A percentile compares a stretch with the other conserved stretches of the same genome.
Conservation (phyloP, 225 moss, liverwort and hornwort species). For the Anthoceros angustus region DNA sequence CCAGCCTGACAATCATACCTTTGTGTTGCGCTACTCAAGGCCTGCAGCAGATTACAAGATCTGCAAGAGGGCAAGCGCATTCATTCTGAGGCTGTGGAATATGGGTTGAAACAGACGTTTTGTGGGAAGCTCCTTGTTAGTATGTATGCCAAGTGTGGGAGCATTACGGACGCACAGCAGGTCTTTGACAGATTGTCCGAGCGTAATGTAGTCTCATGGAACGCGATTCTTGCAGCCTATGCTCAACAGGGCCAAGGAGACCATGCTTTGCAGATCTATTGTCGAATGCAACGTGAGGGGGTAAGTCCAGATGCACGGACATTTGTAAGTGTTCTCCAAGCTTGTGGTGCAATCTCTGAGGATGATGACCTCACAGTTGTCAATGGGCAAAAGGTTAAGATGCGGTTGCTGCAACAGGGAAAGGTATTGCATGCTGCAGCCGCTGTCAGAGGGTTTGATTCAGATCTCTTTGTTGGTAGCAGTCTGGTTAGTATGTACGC, state of each 20-base stretch:
- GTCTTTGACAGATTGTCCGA: neutral
- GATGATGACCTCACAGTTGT: too few species aligned
- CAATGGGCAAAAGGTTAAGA: too few species aligned
- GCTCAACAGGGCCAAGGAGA: neutral
- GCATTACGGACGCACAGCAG: neutral
- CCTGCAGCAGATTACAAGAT: neutral
- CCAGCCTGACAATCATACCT: neutral
- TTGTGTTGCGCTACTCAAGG: neutral
- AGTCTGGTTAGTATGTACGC: too few species aligned
- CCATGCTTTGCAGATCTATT: neutral
- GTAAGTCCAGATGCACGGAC: constrained; percentile 1
- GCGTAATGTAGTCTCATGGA: neutral
- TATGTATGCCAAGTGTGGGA: neutral
- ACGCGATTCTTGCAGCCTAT: neutral
- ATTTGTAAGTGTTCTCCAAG: neutral
- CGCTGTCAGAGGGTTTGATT: too few species aligned
- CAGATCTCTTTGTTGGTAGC: too few species aligned
- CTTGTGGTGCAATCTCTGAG: too few species aligned
- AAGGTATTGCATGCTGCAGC: too few species aligned
- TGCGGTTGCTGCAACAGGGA: too few species aligned
- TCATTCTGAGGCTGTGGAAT: neutral
- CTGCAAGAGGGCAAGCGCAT: neutral
- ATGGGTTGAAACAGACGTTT: neutral
- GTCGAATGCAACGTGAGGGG: neutral
- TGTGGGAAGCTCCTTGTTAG: neutral